A percentile compares a stretch with the other conserved stretches of the same genome.
These are phyloP conservation scores for Hysterium pulicare DNA, from an alignment of 2,329 filamentous ascomycete species.

Conservation along the genomic window DNA sequence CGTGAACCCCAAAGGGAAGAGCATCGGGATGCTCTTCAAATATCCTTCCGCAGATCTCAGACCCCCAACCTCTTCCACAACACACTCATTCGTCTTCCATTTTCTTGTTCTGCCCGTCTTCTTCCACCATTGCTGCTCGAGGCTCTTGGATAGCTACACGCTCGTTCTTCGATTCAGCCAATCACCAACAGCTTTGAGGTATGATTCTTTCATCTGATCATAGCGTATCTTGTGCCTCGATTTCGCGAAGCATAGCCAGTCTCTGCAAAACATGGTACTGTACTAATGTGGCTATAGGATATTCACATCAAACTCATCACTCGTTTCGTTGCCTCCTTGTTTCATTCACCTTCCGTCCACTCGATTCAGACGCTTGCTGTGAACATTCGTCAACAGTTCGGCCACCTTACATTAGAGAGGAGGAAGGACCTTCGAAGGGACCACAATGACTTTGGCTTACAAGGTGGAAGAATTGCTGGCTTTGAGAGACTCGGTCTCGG, in stretches of 20 bases:
- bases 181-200: conserved; percentile 30
- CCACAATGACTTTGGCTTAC: conserved; percentile 34
- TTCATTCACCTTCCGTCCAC: conserved; percentile 4
- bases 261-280: too few relatives aligned
- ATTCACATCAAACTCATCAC: conserved; percentile 39
- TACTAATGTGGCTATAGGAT: too few relatives aligned
- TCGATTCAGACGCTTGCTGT: background rate
- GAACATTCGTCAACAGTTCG: background rate
- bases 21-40: conserved; percentile 18
- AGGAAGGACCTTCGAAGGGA: background rate
- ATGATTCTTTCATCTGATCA: conserved; percentile 8
- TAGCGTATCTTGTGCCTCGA: background rate
- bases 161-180: conserved; percentile 27
- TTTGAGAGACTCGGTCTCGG: conserved; percentile 39
- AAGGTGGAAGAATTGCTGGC: conserved; percentile 42
- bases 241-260: conserved; percentile 7
- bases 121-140: conserved; percentile 35
- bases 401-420: conserved; percentile 5
- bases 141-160: conserved; percentile 38
- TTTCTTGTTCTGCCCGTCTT: conserved; percentile 33
- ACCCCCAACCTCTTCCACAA: conserved; percentile 13
- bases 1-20: too few relatives aligned
- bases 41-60: conserved; percentile 15
- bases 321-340: conserved; percentile 17
- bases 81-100: conserved; percentile 39